Evolutionary conservation across 345 rosid species (phyloP).

Genomic region (Syzygium aromaticum): DNA sequence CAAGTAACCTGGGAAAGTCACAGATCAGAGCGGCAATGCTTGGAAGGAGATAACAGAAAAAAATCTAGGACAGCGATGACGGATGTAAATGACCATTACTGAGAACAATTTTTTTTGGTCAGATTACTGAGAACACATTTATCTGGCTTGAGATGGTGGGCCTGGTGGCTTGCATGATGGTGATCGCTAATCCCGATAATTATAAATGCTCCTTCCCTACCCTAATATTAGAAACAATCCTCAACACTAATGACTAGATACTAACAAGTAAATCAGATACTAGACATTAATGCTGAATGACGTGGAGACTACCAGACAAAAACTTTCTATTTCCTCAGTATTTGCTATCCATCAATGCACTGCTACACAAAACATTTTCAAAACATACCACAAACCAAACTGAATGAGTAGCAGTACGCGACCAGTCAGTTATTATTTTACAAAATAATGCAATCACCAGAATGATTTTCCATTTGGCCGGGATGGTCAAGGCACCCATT

Average conservation of each 20-base stretch:
- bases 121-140: neutral
- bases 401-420: neutral
- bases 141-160: neutral
- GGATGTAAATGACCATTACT: neutral
- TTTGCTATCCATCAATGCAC: neutral
- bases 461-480: neutral
- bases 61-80: neutral
- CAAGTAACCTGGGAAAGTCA: neutral
- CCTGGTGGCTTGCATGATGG: neutral
- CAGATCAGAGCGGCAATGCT: neutral
- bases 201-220: neutral
- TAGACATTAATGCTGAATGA: neutral
- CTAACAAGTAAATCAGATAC: neutral
- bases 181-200: neutral
- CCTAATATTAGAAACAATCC: neutral
- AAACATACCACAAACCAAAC: neutral
- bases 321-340: neutral
- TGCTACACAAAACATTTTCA: neutral
- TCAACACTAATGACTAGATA: neutral
- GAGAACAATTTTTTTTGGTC: neutral
- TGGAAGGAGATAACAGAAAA: neutral
- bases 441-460: neutral
- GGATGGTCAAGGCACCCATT: neutral
- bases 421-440: neutral
- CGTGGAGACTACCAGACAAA: neutral